A percentile compares a stretch with the other conserved stretches of the same genome.
Conservation (phyloP, 495 filamentous ascomycete genomes). For the Rostrohypoxylon terebratum region DNA sequence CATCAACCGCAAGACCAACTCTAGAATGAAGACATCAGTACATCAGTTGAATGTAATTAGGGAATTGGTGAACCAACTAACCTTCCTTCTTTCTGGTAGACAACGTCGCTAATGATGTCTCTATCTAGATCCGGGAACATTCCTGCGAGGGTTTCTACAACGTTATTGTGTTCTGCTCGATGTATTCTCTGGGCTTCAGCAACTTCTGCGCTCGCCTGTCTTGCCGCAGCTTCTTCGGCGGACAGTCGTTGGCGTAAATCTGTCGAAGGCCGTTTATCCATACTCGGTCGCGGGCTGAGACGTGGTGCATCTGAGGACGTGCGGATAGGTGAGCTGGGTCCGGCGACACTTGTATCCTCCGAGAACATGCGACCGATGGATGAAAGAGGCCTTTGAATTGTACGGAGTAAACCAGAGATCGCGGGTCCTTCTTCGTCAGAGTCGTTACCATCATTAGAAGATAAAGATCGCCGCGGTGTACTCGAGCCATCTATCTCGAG, state of each 20-base stretch:
- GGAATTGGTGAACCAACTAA: slow-evolving; percentile 58
- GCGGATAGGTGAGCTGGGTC: slow-evolving; percentile 62
- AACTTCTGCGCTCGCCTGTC: slow-evolving; percentile 91
- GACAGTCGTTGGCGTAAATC: slow-evolving; percentile 60
- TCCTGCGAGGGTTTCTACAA: slow-evolving; percentile 89
- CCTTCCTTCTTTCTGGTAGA: slow-evolving; percentile 91
- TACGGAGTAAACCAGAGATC: slow-evolving; percentile 85
- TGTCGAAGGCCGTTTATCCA: slow-evolving; percentile 56
- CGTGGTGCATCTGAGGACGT: slow-evolving; percentile 61
- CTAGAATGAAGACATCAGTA: slow-evolving; percentile 59
- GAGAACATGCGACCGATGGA: slow-evolving; percentile 98
- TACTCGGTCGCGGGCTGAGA: slow-evolving; percentile 62
- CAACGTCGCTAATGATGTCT: slow-evolving; percentile 94
- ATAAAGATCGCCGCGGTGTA: slow-evolving; percentile 56
- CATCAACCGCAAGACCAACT: slow-evolving; percentile 90
- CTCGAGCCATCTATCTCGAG: slow-evolving; percentile 58
- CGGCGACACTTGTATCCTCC: slow-evolving; percentile 69
- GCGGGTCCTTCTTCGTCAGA: slow-evolving; percentile 76
- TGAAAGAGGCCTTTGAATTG: slow-evolving; percentile 90
- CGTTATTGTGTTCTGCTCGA: slow-evolving; percentile 83
- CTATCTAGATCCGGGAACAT: slow-evolving; percentile 95
- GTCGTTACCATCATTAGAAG: slow-evolving; percentile 61
- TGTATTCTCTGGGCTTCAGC: slow-evolving; percentile 90
- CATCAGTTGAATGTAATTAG: neutral
- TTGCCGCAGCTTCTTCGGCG: slow-evolving; percentile 91